These are phyloP conservation scores for Cladosporium sp. DNA, from an alignment of 2,329 filamentous ascomycete species.

Conservation along the genomic window DNA sequence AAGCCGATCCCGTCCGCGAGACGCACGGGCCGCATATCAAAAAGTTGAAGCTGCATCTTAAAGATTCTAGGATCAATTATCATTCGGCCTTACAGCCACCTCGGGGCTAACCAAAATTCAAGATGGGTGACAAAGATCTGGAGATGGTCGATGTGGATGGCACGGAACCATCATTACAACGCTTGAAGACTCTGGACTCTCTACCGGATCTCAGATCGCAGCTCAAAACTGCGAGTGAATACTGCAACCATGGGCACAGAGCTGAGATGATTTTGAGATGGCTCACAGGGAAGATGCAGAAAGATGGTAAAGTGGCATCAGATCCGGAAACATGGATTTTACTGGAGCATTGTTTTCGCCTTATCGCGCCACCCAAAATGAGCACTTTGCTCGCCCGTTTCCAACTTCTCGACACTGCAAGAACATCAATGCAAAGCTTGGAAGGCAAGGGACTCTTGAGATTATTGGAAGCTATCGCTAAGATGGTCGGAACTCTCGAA, in stretches of 20 bases:
- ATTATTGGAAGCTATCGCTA: not conserved
- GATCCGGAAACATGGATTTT: conserved; percentile 54
- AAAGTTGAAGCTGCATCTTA: conserved; percentile 7
- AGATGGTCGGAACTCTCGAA: conserved; percentile 1
- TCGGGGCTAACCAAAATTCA: not conserved
- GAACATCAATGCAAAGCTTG: not conserved
- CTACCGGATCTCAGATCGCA: conserved; percentile 23
- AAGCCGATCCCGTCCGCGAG: conserved; percentile 5
- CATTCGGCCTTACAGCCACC: not conserved
- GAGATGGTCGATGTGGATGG: conserved; percentile 14
- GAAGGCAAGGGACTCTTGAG: not conserved
- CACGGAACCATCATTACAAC: conserved; percentile 32
- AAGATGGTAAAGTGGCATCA: conserved; percentile 38
- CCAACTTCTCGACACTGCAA: not conserved
- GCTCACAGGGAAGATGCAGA: conserved; percentile 58
- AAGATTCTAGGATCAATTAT: not conserved
- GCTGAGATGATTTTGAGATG: conserved; percentile 63
- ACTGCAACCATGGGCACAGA: conserved; percentile 29
- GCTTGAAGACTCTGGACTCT: conserved; percentile 34
- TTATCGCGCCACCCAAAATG: conserved; percentile 65
- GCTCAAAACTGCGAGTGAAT: conserved; percentile 23
- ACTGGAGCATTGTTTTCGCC: conserved; percentile 55
- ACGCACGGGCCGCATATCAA: conserved; percentile 12
- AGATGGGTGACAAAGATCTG: not conserved
- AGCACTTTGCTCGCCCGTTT: conserved; percentile 59